A percentile compares a stretch with the other conserved stretches of the same genome.
Evolutionary conservation across 192 early-diverging fungal species (phyloP).

Genomic region (Neocallimastix lanati): DNA sequence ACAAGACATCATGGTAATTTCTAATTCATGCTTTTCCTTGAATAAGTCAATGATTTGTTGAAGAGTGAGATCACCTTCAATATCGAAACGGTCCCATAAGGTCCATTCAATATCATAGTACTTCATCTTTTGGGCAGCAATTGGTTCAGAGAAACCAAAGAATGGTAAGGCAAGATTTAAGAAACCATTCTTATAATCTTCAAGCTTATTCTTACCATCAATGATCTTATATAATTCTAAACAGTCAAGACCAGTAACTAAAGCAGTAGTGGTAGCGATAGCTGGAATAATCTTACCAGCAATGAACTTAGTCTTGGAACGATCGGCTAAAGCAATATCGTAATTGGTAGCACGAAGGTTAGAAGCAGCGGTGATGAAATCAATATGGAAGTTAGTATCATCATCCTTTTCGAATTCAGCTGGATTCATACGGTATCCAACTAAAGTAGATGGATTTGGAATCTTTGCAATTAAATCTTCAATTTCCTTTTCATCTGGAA

Average conservation of each 20-base stretch:
- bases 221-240: slow-evolving; percentile 92
- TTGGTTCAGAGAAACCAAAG: slow-evolving; percentile 98
- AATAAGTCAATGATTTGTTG: slow-evolving; percentile 79
- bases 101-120: slow-evolving; percentile 75
- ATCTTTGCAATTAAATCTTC: slow-evolving; percentile 46
- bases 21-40: slow-evolving; percentile 58
- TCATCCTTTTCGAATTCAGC: slow-evolving; percentile 99
- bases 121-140: slow-evolving; percentile 56
- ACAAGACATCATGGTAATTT: slow-evolving; percentile 80
- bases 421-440: slow-evolving; percentile 68
- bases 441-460: slow-evolving; percentile 58
- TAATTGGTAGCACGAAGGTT: slow-evolving; percentile 82
- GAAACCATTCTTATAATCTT: slow-evolving; percentile 99
- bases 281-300: slow-evolving; percentile 82
- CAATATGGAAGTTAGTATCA: slow-evolving; percentile 98
- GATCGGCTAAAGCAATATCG: slow-evolving; percentile 49
- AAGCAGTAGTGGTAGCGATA: slow-evolving; percentile 31
- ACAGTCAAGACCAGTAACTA: slow-evolving; percentile 47
- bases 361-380: slow-evolving; percentile 94
- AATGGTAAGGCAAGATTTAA: slow-evolving; percentile 94
- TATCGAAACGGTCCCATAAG: slow-evolving; percentile 90
- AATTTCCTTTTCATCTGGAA: slow-evolving; percentile 30
- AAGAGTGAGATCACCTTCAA: slow-evolving; percentile 66
- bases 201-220: slow-evolving; percentile 55
- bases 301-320: slow-evolving; percentile 72